phyloP scores from a whole-genome alignment of 2,329 filamentous ascomycete species.

The Aaosphaeria pasadenensis region DNA sequence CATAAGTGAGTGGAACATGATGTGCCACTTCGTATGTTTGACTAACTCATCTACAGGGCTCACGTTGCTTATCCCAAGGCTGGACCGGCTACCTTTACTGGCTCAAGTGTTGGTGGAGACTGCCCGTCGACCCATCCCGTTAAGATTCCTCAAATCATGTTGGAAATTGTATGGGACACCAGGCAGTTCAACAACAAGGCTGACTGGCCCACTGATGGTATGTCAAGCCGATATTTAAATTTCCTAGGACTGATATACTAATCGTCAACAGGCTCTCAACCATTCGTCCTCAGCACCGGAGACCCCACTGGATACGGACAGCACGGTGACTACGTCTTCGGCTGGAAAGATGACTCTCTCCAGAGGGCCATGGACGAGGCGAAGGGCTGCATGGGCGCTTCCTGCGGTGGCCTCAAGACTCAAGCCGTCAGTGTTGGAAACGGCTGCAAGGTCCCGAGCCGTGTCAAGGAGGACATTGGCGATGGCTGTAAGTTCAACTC shows the following conservation, averaged over 20 bases:
- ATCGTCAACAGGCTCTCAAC: conserved; percentile 8
- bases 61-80: conserved; percentile 60
- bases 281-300: conserved; percentile 14
- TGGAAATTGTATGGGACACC: conserved; percentile 43
- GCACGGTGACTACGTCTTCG: conserved; percentile 16
- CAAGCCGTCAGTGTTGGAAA: conserved; percentile 11
- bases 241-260: neutral
- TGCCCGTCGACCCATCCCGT: conserved; percentile 41
- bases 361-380: conserved; percentile 19
- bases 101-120: conserved; percentile 15
- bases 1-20: conserved; percentile 40
- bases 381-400: conserved; percentile 15
- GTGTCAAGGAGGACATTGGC: conserved; percentile 15
- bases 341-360: conserved; percentile 16
- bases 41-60: conserved; percentile 10
- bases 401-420: conserved; percentile 9
- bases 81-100: conserved; percentile 4
- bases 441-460: conserved; percentile 12
- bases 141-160: conserved; percentile 42
- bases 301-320: conserved; percentile 14
- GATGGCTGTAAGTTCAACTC: neutral
- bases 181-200: conserved; percentile 20
- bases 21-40: too few relatives aligned
- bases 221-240: neutral
- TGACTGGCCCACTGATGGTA: conserved; percentile 14